These are phyloP conservation scores for Asterella californica DNA, from an alignment of 225 moss, liverwort and hornwort species.

Conservation along the genomic window DNA sequence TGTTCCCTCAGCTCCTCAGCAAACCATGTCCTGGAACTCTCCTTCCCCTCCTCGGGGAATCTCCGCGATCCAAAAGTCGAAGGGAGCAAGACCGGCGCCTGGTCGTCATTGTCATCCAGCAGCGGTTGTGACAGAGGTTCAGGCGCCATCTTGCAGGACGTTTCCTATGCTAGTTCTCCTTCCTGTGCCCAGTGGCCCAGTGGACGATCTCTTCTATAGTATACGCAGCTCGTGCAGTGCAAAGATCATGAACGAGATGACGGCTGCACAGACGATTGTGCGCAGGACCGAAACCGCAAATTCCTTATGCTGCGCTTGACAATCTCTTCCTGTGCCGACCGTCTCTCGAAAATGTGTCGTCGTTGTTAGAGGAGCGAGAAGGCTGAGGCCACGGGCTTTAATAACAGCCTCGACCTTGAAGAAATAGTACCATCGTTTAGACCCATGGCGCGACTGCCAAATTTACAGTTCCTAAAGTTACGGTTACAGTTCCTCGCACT, in stretches of 20 bases:
- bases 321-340: background rate
- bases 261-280: background rate
- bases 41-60: background rate
- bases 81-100: background rate
- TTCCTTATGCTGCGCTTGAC: background rate
- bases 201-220: background rate
- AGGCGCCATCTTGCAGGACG: background rate
- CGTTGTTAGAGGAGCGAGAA: background rate
- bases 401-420: background rate
- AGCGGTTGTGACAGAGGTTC: background rate
- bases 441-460: no score
- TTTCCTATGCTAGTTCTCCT: no score
- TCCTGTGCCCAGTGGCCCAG: background rate
- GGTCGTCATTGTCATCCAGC: background rate
- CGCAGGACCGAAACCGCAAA: background rate
- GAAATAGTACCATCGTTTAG: background rate
- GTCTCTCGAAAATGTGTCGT: background rate
- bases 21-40: conserved; percentile 30
- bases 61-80: background rate
- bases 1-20: conserved; percentile 42
- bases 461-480: background rate
- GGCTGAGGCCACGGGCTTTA: background rate
- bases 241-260: background rate
- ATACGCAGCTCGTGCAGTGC: no score
- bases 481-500: no score